These are phyloP conservation scores for Cladosporium oxysporum DNA, from an alignment of 2,329 filamentous ascomycete species.

Conservation along the genomic window DNA sequence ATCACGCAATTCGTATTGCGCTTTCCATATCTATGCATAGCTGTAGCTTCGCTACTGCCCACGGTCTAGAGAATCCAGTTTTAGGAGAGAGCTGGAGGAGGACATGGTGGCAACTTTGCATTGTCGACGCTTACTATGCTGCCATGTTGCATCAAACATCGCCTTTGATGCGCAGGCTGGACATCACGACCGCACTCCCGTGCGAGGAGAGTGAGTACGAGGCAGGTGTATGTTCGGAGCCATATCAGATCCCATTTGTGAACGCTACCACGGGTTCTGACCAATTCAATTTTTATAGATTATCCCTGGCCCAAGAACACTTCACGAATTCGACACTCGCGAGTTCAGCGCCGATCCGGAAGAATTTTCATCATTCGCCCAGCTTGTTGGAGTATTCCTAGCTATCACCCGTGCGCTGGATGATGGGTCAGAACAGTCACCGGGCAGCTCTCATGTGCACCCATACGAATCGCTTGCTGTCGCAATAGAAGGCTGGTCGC, in stretches of 20 bases:
- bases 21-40: neutral
- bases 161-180: neutral
- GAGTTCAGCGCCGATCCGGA: neutral
- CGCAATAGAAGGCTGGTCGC: neutral
- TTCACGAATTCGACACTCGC: neutral
- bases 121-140: constrained; percentile 15
- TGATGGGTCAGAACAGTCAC: neutral
- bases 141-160: constrained; percentile 9
- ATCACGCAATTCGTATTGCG: neutral
- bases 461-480: constrained; percentile 1
- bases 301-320: neutral
- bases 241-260: neutral
- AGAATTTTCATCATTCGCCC: neutral
- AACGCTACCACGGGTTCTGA: neutral
- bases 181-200: constrained; percentile 14
- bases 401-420: neutral
- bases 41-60: neutral
- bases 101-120: constrained; percentile 20
- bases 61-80: neutral
- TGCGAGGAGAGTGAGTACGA: constrained; percentile 17
- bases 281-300: neutral
- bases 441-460: neutral
- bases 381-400: neutral
- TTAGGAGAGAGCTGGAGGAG: constrained; percentile 18
- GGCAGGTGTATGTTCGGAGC: neutral